Base-by-base conservation (phyloP, 2,329 filamentous ascomycete species). In the Cercospora nicotianae region DNA sequence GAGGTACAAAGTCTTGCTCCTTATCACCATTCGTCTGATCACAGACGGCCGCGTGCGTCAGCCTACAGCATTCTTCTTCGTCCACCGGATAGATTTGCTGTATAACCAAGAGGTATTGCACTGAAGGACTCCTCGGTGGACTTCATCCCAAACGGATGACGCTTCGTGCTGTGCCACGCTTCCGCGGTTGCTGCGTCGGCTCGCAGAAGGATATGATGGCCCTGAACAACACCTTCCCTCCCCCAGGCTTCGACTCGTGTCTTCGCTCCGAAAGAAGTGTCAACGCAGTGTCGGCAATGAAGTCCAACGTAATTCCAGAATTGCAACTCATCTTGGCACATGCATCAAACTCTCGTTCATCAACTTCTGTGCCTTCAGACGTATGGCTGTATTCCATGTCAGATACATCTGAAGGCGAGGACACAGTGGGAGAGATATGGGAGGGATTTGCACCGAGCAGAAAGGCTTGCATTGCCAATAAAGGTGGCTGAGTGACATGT, bases 291-390 rank as follows among this genome's bases (percentile, higher is more conserved):
- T 74, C 72, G 9, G 75, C 75, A 30, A 77, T 63, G 55, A 76
- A 76, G 6, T 72, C 75, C 5, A 77, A 68, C 1, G 72, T 75
- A 57, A 76, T 74, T 23, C 75, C 75, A 5, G 73, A 69, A 57
- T 76, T 72, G 67, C 75, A 75, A 28, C 69, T 69, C 12, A 76
- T 59, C 63, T 75, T 76, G 7, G 72, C 72, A 59, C 65, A 66
- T 16, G 59, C 63, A 42, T 55, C 33, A 30, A 36, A n/a, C n/a
- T 58, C 36, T 26, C 36, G 51, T 39, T 61, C 63, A 31, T 65
- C 60, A 12, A 48, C 62, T 18, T 51, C 51, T 36, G 36, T 57
- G 16, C 59, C 6, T n/a, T 28, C 30, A 45, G 61, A 30, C 23
- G 20, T 13, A 8, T 28, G n/a, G 20, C 61, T 26, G 7, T 26